A percentile compares a stretch with the other conserved stretches of the same genome.
phyloP scores from a whole-genome alignment of 2,329 filamentous ascomycete species.

The Cytospora schulzeri region DNA sequence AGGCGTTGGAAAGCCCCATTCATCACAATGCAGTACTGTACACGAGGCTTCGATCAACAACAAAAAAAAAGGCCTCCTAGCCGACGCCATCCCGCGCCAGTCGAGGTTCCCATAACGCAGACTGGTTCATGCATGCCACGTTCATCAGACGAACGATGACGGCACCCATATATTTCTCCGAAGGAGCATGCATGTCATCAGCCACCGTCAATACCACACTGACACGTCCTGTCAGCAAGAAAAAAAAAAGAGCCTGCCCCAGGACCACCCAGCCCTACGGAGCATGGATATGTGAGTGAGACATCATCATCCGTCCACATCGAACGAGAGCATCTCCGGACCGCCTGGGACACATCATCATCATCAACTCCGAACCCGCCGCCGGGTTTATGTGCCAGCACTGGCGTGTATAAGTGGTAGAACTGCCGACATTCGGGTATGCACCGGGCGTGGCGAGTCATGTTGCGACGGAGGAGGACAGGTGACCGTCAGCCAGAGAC shows the following conservation, averaged over 20 bases:
- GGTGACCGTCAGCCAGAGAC: background rate
- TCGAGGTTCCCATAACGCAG: background rate
- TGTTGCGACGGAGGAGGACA: background rate
- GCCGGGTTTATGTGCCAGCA: background rate
- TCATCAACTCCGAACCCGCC: background rate
- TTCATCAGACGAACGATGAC: background rate
- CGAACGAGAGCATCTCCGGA: background rate
- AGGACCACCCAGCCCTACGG: background rate
- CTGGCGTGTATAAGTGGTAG: background rate
- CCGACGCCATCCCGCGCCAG: background rate
- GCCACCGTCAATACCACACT: background rate
- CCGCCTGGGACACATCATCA: background rate
- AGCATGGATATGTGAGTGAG: background rate
- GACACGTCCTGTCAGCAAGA: background rate
- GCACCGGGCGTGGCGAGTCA: background rate
- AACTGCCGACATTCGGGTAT: background rate
- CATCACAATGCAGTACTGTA: background rate
- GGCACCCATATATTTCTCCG: background rate
- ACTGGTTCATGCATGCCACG: background rate
- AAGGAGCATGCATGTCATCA: background rate
- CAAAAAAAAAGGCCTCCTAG: background rate
- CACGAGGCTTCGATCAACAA: background rate
- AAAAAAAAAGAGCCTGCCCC: too few species aligned
- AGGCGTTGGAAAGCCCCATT: background rate
- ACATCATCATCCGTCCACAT: background rate